Evolutionary conservation across 331 rosid species (phyloP).

Genomic region (Acacia pycnantha): DNA sequence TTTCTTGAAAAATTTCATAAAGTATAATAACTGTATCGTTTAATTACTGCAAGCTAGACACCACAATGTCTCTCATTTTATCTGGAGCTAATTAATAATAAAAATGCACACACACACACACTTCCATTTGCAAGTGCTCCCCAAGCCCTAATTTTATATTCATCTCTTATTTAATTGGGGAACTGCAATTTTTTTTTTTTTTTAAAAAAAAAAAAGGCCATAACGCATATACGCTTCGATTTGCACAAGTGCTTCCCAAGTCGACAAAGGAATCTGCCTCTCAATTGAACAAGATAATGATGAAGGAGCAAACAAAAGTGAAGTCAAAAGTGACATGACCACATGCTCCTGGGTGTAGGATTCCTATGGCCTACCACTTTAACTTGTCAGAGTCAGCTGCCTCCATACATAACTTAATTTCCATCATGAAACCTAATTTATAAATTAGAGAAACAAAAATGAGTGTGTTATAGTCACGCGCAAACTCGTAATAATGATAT

Average conservation of each 20-base stretch:
- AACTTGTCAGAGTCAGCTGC: not conserved
- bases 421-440: not conserved
- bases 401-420: not conserved
- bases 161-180: not conserved
- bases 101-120: too few relatives aligned
- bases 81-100: too few relatives aligned
- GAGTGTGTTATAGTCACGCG: too few relatives aligned
- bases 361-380: constrained; percentile 37
- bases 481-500: too few relatives aligned
- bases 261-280: not conserved
- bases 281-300: not conserved
- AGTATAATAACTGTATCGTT: not conserved
- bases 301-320: constrained; percentile 18
- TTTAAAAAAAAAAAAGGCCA: not conserved
- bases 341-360: not conserved
- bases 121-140: not conserved
- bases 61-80: not conserved
- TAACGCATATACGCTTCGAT: not conserved
- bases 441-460: not conserved
- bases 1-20: too few relatives aligned
- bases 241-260: not conserved
- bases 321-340: constrained; percentile 34
- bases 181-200: too few relatives aligned
- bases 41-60: too few relatives aligned
- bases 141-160: not conserved